These are phyloP conservation scores for Iris macrosiphon DNA, from an alignment of 106 monocot species.

Conservation along the genomic window DNA sequence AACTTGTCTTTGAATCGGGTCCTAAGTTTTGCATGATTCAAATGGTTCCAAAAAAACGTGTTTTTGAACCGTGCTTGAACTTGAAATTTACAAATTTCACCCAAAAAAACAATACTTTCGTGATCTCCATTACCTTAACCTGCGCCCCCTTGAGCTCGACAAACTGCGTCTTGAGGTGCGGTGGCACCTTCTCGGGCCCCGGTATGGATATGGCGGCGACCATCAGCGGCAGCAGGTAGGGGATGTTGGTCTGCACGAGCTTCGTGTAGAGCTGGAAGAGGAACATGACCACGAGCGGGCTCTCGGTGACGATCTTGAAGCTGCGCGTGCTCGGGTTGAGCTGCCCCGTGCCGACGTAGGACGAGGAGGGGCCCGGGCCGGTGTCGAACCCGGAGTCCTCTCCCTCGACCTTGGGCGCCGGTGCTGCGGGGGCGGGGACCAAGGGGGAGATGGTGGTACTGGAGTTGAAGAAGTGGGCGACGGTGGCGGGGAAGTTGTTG, in stretches of 20 bases:
- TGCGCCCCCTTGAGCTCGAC: constrained; percentile 91
- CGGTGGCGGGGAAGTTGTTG: constrained; percentile 71
- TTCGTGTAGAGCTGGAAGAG: constrained; percentile 93
- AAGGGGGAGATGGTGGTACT: constrained; percentile 4
- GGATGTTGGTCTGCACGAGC: constrained; percentile 97
- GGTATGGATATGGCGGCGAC: constrained; percentile 79
- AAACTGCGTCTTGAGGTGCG: constrained; percentile 66
- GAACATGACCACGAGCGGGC: constrained; percentile 97
- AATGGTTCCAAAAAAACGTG: no score
- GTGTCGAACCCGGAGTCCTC: constrained; percentile 21
- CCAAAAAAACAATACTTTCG: no score
- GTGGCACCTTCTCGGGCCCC: constrained; percentile 80
- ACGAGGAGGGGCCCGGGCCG: constrained; percentile 4
- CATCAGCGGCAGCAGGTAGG: constrained; percentile 80
- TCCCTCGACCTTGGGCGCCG: constrained; percentile 10
- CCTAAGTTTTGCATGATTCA: no score
- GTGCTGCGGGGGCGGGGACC: constrained; percentile 2
- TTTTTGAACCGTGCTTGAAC: no score
- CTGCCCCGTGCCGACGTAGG: constrained; percentile 40
- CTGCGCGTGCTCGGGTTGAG: constrained; percentile 87
- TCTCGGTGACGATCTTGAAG: constrained; percentile 98
- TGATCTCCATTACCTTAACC: constrained; percentile 99
- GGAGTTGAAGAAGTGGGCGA: constrained; percentile 59
- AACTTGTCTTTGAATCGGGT: no score
- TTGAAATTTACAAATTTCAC: no score